These are phyloP conservation scores for Epipyxis sp. DNA, from an alignment of 108 stramenopile genomes.

Conservation along the genomic window DNA sequence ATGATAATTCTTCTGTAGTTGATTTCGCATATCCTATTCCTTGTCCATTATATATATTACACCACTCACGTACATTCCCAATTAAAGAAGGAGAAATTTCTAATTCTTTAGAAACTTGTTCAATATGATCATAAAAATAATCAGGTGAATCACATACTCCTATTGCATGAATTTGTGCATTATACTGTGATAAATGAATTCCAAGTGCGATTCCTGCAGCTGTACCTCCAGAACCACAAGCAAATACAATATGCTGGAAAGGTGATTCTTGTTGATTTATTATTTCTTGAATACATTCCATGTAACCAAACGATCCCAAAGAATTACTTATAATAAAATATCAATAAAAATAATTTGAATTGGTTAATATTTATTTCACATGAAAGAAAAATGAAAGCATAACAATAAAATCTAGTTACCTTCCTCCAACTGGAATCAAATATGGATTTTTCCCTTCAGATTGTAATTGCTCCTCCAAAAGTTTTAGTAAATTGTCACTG, in stretches of 20 bases:
- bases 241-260: constrained; percentile 78
- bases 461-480: background rate
- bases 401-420: no score
- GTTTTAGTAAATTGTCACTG: background rate
- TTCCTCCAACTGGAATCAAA: constrained; percentile 78
- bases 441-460: constrained; percentile 51
- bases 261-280: constrained; percentile 44
- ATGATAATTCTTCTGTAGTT: constrained; percentile 71
- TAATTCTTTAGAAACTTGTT: constrained; percentile 67
- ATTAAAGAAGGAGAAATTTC: constrained; percentile 47
- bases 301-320: constrained; percentile 78
- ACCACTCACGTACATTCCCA: constrained; percentile 58
- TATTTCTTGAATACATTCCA: constrained; percentile 71
- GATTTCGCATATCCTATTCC: constrained; percentile 71
- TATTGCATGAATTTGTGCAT: constrained; percentile 66
- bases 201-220: constrained; percentile 71
- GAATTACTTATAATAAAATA: no score
- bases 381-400: no score
- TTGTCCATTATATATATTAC: constrained; percentile 69
- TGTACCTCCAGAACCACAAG: constrained; percentile 83
- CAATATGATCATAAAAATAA: constrained; percentile 70
- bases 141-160: constrained; percentile 82
- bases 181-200: constrained; percentile 55
- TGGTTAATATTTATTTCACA: no score
- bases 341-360: no score